Evolutionary conservation across 2,329 filamentous ascomycete genomes (phyloP), one percentile per base, ranked within the genome.

Genomic region (Paraphaeosphaeria sporulosa): DNA sequence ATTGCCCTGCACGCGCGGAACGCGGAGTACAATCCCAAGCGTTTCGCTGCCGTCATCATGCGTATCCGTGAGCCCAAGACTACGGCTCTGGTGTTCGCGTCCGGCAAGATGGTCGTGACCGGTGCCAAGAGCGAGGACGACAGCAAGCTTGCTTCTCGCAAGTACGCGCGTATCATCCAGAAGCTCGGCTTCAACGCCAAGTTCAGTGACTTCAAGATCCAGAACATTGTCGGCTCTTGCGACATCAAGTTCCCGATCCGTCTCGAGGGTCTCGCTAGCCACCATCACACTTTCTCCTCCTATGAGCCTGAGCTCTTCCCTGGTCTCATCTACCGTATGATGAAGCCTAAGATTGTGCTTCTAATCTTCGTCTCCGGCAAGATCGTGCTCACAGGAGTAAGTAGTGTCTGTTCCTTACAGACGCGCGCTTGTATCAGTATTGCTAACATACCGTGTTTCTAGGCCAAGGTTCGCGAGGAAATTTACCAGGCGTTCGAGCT

Each of bases 161-260:
- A 99, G 82, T 98, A 98, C 77, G 95, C 95, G 55, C 94, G 95
- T 75, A 98, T 99, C 80, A 98, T 99, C 73, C 95, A 99, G 86
- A 99, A 99, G 85, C 92, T 99, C 62, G 95, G 95, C 64, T 99
- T 99, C 86, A 97, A 97, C 71, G 94, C 95, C 74, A 97, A 97
- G 87, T 98, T 99, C 81, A 97, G 94, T 69, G 95, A 99, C 80
- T 99, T 99, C 84, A 99, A 98, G 87, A 99, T 99, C 75, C 75
- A 76, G 65, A 99, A 99, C 82, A 98, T 99, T 67, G 95, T 99
- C 68, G 95, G 95, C 66, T 97, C 93, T 62, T 98, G 94, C 80
- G 95, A 99, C 78, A 97, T 99, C 86, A 97, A 97, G 86, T 99
- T 99, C 83, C 95, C 95, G 56, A 97, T 99, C 71, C 93, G 95